phyloP scores from a whole-genome alignment of 345 rosid species.

The Citropsis articulata region DNA sequence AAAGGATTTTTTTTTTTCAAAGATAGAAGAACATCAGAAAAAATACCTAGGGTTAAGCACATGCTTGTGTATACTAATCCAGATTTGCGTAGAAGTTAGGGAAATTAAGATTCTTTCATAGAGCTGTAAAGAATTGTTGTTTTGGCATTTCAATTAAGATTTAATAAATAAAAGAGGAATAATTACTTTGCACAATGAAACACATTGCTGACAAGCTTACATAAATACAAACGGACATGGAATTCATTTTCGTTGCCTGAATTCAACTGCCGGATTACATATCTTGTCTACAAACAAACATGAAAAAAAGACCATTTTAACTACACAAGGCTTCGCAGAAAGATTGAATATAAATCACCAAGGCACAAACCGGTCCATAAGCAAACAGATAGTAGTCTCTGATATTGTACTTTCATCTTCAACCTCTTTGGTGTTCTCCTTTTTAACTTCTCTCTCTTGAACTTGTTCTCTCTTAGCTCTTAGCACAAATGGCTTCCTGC shows the following conservation, averaged over 20 bases:
- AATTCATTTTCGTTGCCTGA: neutral
- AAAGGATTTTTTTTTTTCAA: neutral
- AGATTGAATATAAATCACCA: constrained; percentile 25
- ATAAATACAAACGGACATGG: no score
- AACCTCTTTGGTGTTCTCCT: constrained; percentile 25
- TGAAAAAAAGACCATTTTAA: neutral
- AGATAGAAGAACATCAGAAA: neutral
- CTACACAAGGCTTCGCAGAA: neutral
- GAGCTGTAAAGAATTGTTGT: neutral
- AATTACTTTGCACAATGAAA: neutral
- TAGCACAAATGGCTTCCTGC: constrained; percentile 31
- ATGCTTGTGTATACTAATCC: neutral
- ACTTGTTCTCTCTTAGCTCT: constrained; percentile 23
- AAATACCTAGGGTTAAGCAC: neutral
- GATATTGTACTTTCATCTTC: constrained; percentile 43
- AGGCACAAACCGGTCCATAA: constrained; percentile 86
- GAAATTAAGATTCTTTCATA: neutral
- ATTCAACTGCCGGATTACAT: neutral
- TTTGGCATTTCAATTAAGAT: neutral
- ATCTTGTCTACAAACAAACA: neutral
- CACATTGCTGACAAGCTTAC: no score
- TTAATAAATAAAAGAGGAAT: neutral
- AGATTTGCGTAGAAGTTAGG: neutral
- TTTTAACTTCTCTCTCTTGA: constrained; percentile 25
- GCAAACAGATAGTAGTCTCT: constrained; percentile 62